A percentile compares a stretch with the other conserved stretches of the same genome.
phyloP scores from a whole-genome alignment of 768 basidiomycete genomes.

The Termitomyces sp. region DNA sequence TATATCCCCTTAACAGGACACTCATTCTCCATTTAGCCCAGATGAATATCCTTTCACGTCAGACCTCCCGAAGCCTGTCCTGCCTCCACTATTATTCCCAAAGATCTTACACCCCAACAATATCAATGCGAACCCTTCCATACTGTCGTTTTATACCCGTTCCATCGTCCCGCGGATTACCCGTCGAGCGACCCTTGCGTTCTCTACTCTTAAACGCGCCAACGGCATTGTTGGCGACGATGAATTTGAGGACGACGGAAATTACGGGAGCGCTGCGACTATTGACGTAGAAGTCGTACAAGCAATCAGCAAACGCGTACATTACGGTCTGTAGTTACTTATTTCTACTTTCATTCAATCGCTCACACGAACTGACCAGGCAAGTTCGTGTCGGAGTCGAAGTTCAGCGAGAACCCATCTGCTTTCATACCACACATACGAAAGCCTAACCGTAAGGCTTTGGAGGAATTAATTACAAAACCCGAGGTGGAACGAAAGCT shows the following conservation, averaged over 20 bases:
- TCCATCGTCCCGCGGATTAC: slow-evolving; percentile 90
- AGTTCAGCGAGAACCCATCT: slow-evolving; percentile 82
- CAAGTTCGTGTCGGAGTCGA: slow-evolving; percentile 98
- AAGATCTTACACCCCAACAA: slow-evolving; percentile 72
- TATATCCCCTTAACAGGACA: neutral
- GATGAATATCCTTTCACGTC: slow-evolving; percentile 96
- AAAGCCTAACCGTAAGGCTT: slow-evolving; percentile 65
- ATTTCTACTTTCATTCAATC: neutral
- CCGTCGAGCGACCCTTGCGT: slow-evolving; percentile 56
- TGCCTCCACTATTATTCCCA: slow-evolving; percentile 70
- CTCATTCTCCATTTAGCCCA: slow-evolving; percentile 49
- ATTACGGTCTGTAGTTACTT: slow-evolving; percentile 67
- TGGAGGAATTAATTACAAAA: slow-evolving; percentile 92
- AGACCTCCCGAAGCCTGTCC: slow-evolving; percentile 76
- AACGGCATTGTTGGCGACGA: slow-evolving; percentile 61
- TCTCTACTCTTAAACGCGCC: slow-evolving; percentile 61
- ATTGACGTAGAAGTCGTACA: slow-evolving; percentile 96
- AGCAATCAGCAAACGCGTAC: slow-evolving; percentile 95
- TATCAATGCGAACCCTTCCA: slow-evolving; percentile 83
- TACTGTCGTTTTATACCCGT: slow-evolving; percentile 84
- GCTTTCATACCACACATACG: slow-evolving; percentile 92
- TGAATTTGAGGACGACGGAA: slow-evolving; percentile 89
- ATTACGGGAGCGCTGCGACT: slow-evolving; percentile 94
- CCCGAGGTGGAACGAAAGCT: slow-evolving; percentile 90
- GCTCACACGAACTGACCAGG: slow-evolving; percentile 42